Evolutionary conservation across 1,284 basidiomycete genomes (phyloP).

Genomic region (Vanrija humicola): DNA sequence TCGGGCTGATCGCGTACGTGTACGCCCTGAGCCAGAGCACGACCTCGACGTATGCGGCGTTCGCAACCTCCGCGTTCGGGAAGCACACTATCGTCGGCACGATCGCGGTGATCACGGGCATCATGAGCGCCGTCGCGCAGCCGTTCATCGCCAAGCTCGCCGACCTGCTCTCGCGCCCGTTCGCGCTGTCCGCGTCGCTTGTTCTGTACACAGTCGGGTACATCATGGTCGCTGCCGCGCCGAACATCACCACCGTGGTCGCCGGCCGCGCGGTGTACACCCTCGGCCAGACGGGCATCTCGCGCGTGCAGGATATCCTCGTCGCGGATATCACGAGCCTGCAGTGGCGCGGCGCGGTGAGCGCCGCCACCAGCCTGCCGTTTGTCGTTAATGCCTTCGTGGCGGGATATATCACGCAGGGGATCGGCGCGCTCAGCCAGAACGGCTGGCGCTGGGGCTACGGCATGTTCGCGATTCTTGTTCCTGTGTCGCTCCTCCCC

Average conservation of each 20-base stretch:
- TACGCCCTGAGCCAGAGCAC: conserved; percentile 25
- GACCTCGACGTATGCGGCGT: conserved; percentile 22
- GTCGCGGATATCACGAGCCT: conserved; percentile 10
- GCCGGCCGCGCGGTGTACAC: background rate
- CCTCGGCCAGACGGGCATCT: background rate
- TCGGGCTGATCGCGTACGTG: conserved; percentile 27
- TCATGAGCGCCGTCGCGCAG: conserved; percentile 34
- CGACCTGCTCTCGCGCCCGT: conserved; percentile 7
- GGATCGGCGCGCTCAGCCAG: conserved; percentile 53
- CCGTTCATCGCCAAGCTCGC: conserved; percentile 3
- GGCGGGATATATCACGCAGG: conserved; percentile 53
- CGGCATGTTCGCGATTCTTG: background rate
- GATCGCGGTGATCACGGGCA: conserved; percentile 37
- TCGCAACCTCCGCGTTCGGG: conserved; percentile 43
- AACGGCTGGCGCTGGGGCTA: conserved; percentile 65
- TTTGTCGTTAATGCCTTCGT: background rate
- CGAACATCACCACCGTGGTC: background rate
- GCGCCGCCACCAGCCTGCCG: background rate
- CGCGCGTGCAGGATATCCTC: background rate
- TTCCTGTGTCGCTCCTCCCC: conserved; percentile 17
- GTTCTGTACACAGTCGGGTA: conserved; percentile 8
- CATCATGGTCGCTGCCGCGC: conserved; percentile 8
- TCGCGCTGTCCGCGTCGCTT: background rate
- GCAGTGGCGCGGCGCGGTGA: background rate
- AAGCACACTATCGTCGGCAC: conserved; percentile 43